Evolutionary conservation across 2,329 filamentous ascomycete species (phyloP), one percentile per base, ranked within the genome.

Genomic region (Cytospora mali): DNA sequence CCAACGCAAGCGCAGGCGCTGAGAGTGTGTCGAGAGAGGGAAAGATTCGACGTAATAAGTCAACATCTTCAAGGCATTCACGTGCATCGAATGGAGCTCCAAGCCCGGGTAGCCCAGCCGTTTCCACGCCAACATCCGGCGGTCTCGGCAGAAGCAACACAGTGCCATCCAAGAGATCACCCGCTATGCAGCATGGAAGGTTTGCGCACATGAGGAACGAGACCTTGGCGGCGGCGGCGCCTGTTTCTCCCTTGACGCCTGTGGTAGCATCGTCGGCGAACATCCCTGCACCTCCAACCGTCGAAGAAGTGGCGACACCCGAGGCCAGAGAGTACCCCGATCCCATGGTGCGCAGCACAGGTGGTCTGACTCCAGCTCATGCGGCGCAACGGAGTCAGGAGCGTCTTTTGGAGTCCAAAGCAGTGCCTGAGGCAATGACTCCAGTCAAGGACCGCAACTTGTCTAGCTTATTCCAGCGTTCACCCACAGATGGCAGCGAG

Each of bases 31-130:
- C 92, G 50, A 91, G 90, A 71, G 91, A 90, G 69, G 93, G 89
- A 62, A 87, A 87, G 68, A 79, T 97, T 29, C 86, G 94, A 66
- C 86, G 95, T 67, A 97, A 97, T 71, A 90, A 94, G 56, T 98
- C 95, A 3, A 91, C 93, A 0, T 96, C 93, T 4, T 98, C 95
- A n/a, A 87, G 88, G 68, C 88, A 92, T 68, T 97, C 93, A 6
- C 86, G 89, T 64, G 83, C 88, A 64, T 93, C 93, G 27, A 88
- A 86, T 65, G 89, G 85, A 62, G 82, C 85, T 28, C 86, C 88
- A 9, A 92, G 87, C 58, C 91, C 92, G 0, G 85, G 82, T 58
- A 90, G 85, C 66, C 87, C 87, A 14, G 80, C 80, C 5, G 75
- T 82, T 60, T 77, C 77, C 3, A 74, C 81, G 28, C 82, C 84